Conservation (phyloP, 2,329 filamentous ascomycete species). For the Coniochaeta pulveracea region DNA sequence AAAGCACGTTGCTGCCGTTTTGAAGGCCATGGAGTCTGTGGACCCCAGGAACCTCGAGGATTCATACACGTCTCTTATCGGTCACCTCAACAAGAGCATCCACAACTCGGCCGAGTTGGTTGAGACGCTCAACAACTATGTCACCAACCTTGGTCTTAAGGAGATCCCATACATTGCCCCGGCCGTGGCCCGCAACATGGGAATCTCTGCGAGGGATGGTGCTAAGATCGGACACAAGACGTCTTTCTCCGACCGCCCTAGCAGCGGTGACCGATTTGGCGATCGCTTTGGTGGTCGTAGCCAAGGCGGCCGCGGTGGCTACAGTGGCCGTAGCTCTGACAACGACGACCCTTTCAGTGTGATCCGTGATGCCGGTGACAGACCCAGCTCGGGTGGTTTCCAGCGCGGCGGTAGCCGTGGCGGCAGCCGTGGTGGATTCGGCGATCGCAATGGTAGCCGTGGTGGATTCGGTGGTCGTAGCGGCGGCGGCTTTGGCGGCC, state of each 20-base stretch:
- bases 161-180: slow-evolving; percentile 29
- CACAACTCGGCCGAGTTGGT: slow-evolving; percentile 25
- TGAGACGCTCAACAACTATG: slow-evolving; percentile 42
- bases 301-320: slow-evolving; percentile 6
- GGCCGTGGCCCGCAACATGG: slow-evolving; percentile 16
- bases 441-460: not conserved
- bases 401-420: not conserved
- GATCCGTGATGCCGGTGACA: not conserved
- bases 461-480: too few relatives aligned
- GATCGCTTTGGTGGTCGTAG: slow-evolving; percentile 8
- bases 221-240: slow-evolving; percentile 20
- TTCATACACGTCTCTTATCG: slow-evolving; percentile 48
- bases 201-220: slow-evolving; percentile 16
- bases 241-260: not conserved
- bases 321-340: not conserved
- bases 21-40: slow-evolving; percentile 28
- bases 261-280: not conserved
- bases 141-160: slow-evolving; percentile 38
- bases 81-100: slow-evolving; percentile 29
- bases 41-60: slow-evolving; percentile 27
- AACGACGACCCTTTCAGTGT: slow-evolving; percentile 2
- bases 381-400: not conserved
- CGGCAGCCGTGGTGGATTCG: slow-evolving; percentile 5
- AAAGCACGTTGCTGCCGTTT: slow-evolving; percentile 30
- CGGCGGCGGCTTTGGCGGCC: slow-evolving; percentile 6